Evolutionary conservation across 2,329 filamentous ascomycete genomes (phyloP).

Genomic region (Ophiocordyceps camponoti-rufipedis): DNA sequence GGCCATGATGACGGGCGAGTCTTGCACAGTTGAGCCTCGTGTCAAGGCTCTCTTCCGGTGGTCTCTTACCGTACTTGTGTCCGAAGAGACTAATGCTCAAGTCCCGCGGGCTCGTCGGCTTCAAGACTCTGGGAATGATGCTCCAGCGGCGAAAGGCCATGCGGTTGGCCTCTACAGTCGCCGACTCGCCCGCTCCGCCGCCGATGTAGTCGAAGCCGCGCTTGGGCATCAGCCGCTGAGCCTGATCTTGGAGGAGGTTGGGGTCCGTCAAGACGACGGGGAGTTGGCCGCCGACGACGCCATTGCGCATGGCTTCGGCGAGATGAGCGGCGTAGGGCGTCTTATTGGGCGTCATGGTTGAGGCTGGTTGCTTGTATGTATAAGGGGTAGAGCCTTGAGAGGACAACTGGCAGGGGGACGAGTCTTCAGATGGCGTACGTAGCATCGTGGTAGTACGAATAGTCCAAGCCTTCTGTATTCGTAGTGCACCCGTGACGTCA

Average conservation of each 20-base stretch:
- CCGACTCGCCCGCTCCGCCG: conserved; percentile 42
- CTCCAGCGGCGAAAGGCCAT: conserved; percentile 34
- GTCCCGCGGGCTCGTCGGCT: conserved; percentile 23
- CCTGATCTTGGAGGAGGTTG: conserved; percentile 35
- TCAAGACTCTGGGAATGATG: conserved; percentile 33
- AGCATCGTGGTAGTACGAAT: too few relatives aligned
- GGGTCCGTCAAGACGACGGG: conserved; percentile 41
- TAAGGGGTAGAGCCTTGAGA: too few relatives aligned
- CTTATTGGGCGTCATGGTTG: conserved; percentile 1
- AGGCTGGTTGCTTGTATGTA: too few relatives aligned
- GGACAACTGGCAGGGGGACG: too few relatives aligned
- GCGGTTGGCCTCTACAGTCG: conserved; percentile 41
- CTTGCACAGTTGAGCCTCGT: background rate
- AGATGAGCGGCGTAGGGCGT: conserved; percentile 23
- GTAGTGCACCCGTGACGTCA: too few relatives aligned
- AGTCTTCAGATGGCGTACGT: background rate
- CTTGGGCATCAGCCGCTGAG: conserved; percentile 24
- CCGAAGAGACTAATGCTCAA: conserved; percentile 35
- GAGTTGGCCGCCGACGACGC: conserved; percentile 25
- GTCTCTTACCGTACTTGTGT: conserved; percentile 19
- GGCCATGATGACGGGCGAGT: conserved; percentile 33
- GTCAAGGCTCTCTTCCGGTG: background rate
- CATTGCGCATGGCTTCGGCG: conserved; percentile 29
- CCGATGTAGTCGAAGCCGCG: conserved; percentile 40
- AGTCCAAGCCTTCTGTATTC: too few relatives aligned